Evolutionary conservation across 768 basidiomycete species (phyloP), one percentile per base, ranked within the genome.

Genomic region (Lactifluus subvellereus): DNA sequence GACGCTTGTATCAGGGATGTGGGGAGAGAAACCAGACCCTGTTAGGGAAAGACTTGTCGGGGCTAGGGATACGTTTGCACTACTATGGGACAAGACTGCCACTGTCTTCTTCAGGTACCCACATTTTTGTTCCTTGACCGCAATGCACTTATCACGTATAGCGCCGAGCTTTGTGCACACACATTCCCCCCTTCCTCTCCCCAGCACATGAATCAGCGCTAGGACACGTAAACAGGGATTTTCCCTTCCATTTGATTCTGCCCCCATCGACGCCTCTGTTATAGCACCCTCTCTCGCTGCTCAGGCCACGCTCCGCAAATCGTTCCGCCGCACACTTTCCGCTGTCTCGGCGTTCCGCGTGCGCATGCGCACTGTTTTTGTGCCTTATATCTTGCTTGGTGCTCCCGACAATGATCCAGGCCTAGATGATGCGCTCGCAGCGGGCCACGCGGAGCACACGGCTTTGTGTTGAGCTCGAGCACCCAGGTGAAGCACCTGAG

Each of bases 401-500:
- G 59, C 62, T n/a, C 38, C 57, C 20, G 72, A 74, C 30, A 68
- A 71, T 9, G 68, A 57, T 45, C 59, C 70, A 45, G 77, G 78
- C 20, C 67, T 78, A 58, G 75, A 72, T 27, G 76, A 78, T 64
- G 75, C 80, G 55, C 72, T 77, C 47, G 78, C 85, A 65, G 87
- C 88, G 47, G 87, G 89, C 1, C 86, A 84, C 65, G 89, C 88
- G 55, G 92, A 95, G 72, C 81, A 87, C 51, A 91, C 91, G 0
- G 85, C 82, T 97, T n/a, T 94, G 89, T 62, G 86, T 97, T 5
- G 94, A 97, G 69, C 79, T 97, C 49, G 92, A 94, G 73, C 93
- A 94, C 69, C 81, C 86, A 1, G 85, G 86, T 14, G 87, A 88
- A 2, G 70, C 78, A 35, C 74, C 77, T 6, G 80, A 86, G 52